Evolutionary conservation across 352 stramenopile species (phyloP), one percentile per base, ranked within the genome.

Genomic region (Pythium aquatile): DNA sequence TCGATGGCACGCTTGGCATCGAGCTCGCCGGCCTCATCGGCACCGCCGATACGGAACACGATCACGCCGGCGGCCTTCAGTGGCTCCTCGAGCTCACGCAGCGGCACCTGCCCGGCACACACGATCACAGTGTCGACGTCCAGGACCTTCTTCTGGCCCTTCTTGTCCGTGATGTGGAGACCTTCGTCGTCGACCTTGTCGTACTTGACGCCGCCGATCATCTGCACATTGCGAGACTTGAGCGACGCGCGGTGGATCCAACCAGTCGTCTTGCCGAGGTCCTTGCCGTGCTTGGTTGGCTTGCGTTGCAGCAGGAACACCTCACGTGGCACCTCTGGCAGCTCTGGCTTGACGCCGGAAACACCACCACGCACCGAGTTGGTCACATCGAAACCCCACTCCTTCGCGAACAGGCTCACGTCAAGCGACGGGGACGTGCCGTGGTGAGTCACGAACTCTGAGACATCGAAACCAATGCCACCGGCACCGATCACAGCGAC

Each of bases 391-490:
- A 99, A 94, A 32, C 94, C 92, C 97, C 97, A 99, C 68, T 98
- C 95, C 65, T 92, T 81, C 29, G 92, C 86, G 65, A 98, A 98
- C 42, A 90, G 74, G 44, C 91, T 70, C 2, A 96, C 65, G 37
- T 89, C 88, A 1, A 92, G 75, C 35, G 77, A 87, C 17, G 81
- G 73, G 11, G 81, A 88, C 55, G 79, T 76, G 49, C 81, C 80
- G 7, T 89, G 76, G 69, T 98, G 88, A 11, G 95, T 79, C 20
- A 99, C 69, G 67, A 94, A 99, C 69, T 99, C 97, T 13, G 92
- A 85, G 8, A 99, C 93, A 81, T 99, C 97, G 70, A 99, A 99
- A n/a, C 97, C 97, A 66, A 99, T 99, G 5, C 97, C 97, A 61
- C 97, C 97, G 28, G 96, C 96, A 40, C 97, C 97, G 69, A 99